Conservation (phyloP, 2,329 filamentous ascomycete species). For the Fusarium cyanostomum region DNA sequence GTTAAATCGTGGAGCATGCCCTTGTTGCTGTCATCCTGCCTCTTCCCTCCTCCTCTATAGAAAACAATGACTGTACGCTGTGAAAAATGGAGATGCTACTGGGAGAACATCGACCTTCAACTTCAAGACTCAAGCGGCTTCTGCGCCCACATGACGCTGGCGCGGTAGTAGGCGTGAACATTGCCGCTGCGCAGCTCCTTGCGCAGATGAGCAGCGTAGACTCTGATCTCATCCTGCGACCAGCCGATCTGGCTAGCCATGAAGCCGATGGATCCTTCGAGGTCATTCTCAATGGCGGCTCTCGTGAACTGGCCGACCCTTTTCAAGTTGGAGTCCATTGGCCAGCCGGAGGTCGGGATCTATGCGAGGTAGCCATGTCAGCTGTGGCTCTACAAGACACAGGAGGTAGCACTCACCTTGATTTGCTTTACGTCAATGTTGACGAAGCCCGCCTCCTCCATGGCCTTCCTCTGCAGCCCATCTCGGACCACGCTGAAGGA, state of each 20-base stretch:
- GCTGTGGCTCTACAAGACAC: background rate
- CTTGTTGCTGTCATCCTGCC: no score
- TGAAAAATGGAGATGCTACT: no score
- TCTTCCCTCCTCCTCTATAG: no score
- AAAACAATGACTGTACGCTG: no score
- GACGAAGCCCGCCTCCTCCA: slow-evolving; percentile 45
- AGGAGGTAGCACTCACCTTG: slow-evolving; percentile 34
- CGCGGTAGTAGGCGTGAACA: slow-evolving; percentile 39
- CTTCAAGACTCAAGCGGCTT: slow-evolving; percentile 27
- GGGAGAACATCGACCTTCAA: background rate
- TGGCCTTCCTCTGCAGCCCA: slow-evolving; percentile 41
- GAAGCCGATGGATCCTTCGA: slow-evolving; percentile 45
- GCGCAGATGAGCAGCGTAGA: slow-evolving; percentile 46
- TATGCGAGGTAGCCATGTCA: slow-evolving; percentile 10
- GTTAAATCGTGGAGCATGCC: no score
- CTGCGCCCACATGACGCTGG: slow-evolving; percentile 40
- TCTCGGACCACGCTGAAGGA: slow-evolving; percentile 47
- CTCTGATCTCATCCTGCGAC: slow-evolving; percentile 43
- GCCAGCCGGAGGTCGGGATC: slow-evolving; percentile 54
- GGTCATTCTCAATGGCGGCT: slow-evolving; percentile 46
- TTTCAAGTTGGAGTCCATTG: slow-evolving; percentile 47
- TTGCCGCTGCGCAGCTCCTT: slow-evolving; percentile 38
- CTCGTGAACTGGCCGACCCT: slow-evolving; percentile 50
- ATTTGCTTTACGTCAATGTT: slow-evolving; percentile 41
- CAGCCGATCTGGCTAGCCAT: slow-evolving; percentile 48